phyloP scores from a whole-genome alignment of 768 basidiomycete genomes.

The Suillus occidentalis region DNA sequence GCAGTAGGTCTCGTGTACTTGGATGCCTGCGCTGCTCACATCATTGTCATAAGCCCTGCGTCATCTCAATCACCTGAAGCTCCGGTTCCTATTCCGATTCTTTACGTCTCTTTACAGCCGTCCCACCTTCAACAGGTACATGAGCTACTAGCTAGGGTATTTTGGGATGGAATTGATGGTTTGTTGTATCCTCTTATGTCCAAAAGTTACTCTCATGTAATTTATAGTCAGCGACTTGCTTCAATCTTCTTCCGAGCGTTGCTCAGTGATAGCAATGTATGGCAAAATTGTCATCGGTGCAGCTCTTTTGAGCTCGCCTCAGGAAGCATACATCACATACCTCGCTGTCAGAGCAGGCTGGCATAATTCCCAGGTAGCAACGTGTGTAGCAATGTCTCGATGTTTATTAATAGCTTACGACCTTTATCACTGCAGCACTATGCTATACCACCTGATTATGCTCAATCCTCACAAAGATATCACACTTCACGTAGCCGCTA shows the following conservation, averaged over 20 bases:
- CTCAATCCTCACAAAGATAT: conserved; percentile 77
- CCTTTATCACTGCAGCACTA: conserved; percentile 44
- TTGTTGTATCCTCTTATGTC: conserved; percentile 17
- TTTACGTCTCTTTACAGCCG: conserved; percentile 58
- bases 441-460: conserved; percentile 74
- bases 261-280: conserved; percentile 75
- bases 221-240: conserved; percentile 67
- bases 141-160: conserved; percentile 62
- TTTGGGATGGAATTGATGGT: conserved; percentile 83
- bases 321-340: conserved; percentile 83
- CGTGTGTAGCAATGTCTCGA: conserved; percentile 40
- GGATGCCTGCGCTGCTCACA: conserved; percentile 2
- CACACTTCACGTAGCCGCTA: conserved; percentile 79
- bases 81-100: conserved; percentile 59
- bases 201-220: neutral
- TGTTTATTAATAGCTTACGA: neutral
- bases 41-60: conserved; percentile 47
- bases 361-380: conserved; percentile 78
- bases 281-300: conserved; percentile 70
- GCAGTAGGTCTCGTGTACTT: conserved; percentile 46
- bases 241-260: conserved; percentile 65
- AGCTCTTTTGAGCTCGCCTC: conserved; percentile 75
- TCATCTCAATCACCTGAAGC: conserved; percentile 43
- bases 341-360: conserved; percentile 77
- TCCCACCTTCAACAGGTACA: conserved; percentile 71